phyloP scores from a whole-genome alignment of 345 rosid genomes.

The Corchorus olitorius region DNA sequence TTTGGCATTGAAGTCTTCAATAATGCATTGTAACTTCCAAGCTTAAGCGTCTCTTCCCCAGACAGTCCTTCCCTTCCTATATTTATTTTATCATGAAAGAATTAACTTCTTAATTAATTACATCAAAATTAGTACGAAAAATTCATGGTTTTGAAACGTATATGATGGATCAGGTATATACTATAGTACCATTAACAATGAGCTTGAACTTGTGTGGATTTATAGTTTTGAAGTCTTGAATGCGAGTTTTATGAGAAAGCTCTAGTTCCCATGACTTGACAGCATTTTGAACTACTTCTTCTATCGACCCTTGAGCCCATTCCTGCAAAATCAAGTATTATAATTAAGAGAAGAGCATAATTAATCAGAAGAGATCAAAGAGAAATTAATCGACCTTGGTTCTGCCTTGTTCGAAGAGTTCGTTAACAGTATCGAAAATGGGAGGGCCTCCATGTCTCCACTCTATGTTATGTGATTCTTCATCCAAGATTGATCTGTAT shows the following conservation, averaged over 20 bases:
- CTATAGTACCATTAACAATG: conserved; percentile 79
- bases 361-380: not conserved
- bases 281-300: conserved; percentile 74
- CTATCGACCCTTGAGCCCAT: conserved; percentile 72
- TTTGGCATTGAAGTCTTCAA: conserved; percentile 54
- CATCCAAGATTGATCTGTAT: conserved; percentile 18
- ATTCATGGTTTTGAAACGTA: not conserved
- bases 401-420: conserved; percentile 38
- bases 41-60: conserved; percentile 59
- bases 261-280: conserved; percentile 87
- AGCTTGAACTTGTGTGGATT: conserved; percentile 69
- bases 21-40: conserved; percentile 72
- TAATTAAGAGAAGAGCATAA: not conserved
- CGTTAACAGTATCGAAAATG: conserved; percentile 28
- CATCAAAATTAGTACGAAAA: not conserved
- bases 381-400: conserved; percentile 26
- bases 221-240: conserved; percentile 67
- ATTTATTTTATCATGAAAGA: not conserved
- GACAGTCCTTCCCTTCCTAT: conserved; percentile 67
- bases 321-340: conserved; percentile 34
- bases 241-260: conserved; percentile 62
- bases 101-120: no score
- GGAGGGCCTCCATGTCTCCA: conserved; percentile 38
- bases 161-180: no score
- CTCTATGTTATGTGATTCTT: conserved; percentile 13